Evolutionary conservation across 2,329 filamentous ascomycete species (phyloP), one percentile per base, ranked within the genome.

Genomic region (Ceratocystis diversiconidia): DNA sequence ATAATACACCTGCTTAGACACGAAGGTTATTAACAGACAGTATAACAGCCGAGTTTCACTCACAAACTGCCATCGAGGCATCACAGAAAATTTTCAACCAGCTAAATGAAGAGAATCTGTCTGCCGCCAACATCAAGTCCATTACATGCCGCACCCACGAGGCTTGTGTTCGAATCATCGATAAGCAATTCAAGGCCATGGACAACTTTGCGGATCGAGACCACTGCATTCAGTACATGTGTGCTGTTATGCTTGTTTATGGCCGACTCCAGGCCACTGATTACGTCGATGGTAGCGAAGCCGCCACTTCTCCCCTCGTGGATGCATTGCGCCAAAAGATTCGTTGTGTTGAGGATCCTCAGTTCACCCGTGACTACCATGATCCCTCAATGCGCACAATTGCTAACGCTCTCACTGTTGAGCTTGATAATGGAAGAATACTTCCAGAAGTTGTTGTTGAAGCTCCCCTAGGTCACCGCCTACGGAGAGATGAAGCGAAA

Each of bases 161-260:
- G 79, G 94, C 94, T 67, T 97, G 94, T 80, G 85, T 99, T 74
- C 91, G 94, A 73, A 99, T 99, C 79, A 99, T 99, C 73, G 94
- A 99, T 84, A 99, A 99, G 84, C 94, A 99, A 79, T 95, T 96
- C 84, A 97, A 96, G 84, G 87, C 92, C 72, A 95, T 99, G 90
- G 92, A 96, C 82, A 99, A 99, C 85, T 99, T 97, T 74, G 94
- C 94, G 73, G 94, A 99, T 79, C 91, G 94, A 73, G 94, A 99
- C 78, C 94, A 99, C 84, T 99, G 94, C 79, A 92, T 99, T 71
- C 94, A 97, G 80, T 99, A 99, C 85, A 99, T 99, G 94, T 89
- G 90, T 74, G 82, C 92, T 69, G 91, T 90, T 73, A 97, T 97
- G 91, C 87, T 99, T 71, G 87, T 88, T 70, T 97, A 92, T 77